Evolutionary conservation across 2,329 filamentous ascomycete species (phyloP).

Genomic region (Colletotrichum eleusines): DNA sequence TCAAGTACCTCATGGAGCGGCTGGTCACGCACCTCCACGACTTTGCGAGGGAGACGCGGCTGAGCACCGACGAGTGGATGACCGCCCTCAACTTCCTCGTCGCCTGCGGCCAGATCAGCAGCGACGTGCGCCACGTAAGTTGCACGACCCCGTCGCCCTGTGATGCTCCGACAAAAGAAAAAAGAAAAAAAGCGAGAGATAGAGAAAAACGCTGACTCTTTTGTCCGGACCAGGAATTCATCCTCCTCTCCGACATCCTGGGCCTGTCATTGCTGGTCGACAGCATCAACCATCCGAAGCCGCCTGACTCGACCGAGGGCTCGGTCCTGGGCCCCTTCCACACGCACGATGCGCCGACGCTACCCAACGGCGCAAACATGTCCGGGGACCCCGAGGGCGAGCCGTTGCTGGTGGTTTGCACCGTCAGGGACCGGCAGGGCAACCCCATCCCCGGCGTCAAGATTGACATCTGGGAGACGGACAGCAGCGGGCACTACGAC

Average conservation of each 20-base stretch:
- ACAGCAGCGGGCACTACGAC: constrained; percentile 80
- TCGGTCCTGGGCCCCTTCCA: constrained; percentile 87
- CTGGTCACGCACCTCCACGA: constrained; percentile 81
- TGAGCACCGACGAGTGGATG: constrained; percentile 82
- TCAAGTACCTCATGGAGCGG: constrained; percentile 77
- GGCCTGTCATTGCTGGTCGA: constrained; percentile 82
- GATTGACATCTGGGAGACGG: constrained; percentile 85
- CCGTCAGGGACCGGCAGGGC: constrained; percentile 71
- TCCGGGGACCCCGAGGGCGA: constrained; percentile 74
- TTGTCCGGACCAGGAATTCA: constrained; percentile 72
- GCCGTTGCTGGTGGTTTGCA: constrained; percentile 75
- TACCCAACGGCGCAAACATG: constrained; percentile 67
- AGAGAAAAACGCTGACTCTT: neutral
- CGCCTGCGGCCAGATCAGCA: constrained; percentile 75
- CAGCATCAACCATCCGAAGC: constrained; percentile 82
- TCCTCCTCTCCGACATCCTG: constrained; percentile 80
- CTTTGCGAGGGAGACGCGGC: constrained; percentile 79
- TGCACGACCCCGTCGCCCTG: too few species aligned
- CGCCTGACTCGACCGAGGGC: constrained; percentile 74
- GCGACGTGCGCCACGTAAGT: constrained; percentile 73
- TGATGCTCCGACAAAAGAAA: neutral
- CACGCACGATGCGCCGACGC: constrained; percentile 73
- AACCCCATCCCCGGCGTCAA: constrained; percentile 71
- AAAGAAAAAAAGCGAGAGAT: too few species aligned
- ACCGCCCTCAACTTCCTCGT: constrained; percentile 76